A percentile compares a stretch with the other conserved stretches of the same genome.
Evolutionary conservation across 306 rosid species (phyloP).

Genomic region (Cucurbita pepo): DNA sequence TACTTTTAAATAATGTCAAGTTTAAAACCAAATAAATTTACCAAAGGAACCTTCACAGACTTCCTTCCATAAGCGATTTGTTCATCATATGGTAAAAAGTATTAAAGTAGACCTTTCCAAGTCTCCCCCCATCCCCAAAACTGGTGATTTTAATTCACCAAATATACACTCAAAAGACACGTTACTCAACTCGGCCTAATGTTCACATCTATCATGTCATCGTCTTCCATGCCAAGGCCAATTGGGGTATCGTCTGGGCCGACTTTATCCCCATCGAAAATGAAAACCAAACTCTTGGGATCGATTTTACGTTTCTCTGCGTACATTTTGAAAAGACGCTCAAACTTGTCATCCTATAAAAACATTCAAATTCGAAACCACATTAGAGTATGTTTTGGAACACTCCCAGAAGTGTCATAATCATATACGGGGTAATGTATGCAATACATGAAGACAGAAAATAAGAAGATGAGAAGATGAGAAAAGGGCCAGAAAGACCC

Average conservation of each 20-base stretch:
- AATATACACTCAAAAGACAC: constrained; percentile 11
- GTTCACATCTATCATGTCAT: constrained; percentile 72
- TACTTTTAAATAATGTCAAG: no score
- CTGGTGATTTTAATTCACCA: neutral
- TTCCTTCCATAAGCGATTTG: neutral
- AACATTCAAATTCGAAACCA: neutral
- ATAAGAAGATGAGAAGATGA: neutral
- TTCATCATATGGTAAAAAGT: neutral
- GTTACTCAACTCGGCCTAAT: constrained; percentile 38
- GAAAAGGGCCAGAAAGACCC: neutral
- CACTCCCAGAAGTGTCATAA: neutral
- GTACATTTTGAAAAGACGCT: constrained; percentile 57
- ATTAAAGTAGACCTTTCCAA: neutral
- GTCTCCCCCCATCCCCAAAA: neutral
- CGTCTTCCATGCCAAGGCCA: constrained; percentile 67
- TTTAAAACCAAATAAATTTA: neutral
- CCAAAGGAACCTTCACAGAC: neutral
- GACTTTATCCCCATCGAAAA: constrained; percentile 79
- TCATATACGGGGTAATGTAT: neutral
- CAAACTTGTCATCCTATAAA: constrained; percentile 71
- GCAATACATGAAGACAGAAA: neutral
- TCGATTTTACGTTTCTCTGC: constrained; percentile 55
- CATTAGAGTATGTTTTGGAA: neutral
- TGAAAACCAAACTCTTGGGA: constrained; percentile 31
- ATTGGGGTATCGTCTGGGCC: constrained; percentile 47